Evolutionary conservation across 2,329 filamentous ascomycete genomes (phyloP), one percentile per base, ranked within the genome.

Genomic region (Drechslera avenae): DNA sequence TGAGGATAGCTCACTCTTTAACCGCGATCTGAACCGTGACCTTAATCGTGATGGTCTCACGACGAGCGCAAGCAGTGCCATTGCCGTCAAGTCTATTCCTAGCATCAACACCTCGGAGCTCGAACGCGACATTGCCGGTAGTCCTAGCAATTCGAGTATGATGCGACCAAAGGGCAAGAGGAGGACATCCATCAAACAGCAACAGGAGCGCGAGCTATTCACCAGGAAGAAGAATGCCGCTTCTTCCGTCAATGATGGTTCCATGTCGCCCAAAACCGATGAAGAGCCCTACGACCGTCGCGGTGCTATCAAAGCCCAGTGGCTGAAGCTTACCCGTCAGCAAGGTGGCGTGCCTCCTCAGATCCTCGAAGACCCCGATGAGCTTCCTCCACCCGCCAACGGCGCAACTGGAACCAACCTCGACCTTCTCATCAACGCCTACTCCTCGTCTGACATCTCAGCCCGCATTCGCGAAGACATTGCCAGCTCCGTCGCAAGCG

Each of bases 141-240:
- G 80, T 37, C 78, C 80, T 3, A 83, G 86, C 44, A 83, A 82
- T 3, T 82, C 85, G 0, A 79, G 83, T 19, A 78, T 84, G 21
- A 18, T 52, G 5, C 82, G 89, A 43, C 89, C 88, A 0, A 87
- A 83, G 68, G 79, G 76, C 57, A 89, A 86, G 66, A 86, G 91
- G 19, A 86, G 86, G 46, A 85, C 92, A 48, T 97, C 93, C 0
- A 82, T 99, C 52, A 89, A 87, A 61, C 81, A 89, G 63, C 90
- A 88, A 58, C 94, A 99, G 72, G 94, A 97, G 65, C 84, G 89
- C 42, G 90, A 96, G 68, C 83, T 99, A 1, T 99, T 89, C 69
- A 96, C 92, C 0, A 85, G 93, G 23, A 91, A 90, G 73, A 89
- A 86, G 75, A 83, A 82, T 4, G 78, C 82, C n/a, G n/a, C n/a